These are phyloP conservation scores for Salix koriyanagi DNA, from an alignment of 345 rosid genomes.

Conservation along the genomic window DNA sequence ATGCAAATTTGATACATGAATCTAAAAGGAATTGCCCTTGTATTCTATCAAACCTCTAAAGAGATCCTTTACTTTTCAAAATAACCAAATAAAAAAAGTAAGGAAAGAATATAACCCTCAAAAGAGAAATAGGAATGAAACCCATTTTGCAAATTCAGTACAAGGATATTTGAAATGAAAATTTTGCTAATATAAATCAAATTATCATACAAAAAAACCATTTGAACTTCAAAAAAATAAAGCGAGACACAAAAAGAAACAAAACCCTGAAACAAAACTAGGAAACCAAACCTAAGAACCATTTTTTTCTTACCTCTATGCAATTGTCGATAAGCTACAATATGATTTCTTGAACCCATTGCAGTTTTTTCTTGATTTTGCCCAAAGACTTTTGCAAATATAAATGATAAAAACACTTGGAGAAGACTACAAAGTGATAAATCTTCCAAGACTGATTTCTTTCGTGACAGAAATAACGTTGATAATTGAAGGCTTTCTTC, in stretches of 20 bases:
- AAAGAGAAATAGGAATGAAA: not conserved
- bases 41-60: not conserved
- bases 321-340: constrained; percentile 31
- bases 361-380: constrained; percentile 20
- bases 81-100: too few relatives aligned
- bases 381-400: constrained; percentile 48
- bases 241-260: not conserved
- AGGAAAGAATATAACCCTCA: not conserved
- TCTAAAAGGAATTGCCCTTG: not conserved
- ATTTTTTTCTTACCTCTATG: constrained; percentile 26
- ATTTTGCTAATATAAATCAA: not conserved
- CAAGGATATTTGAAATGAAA: too few relatives aligned
- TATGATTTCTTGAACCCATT: constrained; percentile 46
- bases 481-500: too few relatives aligned
- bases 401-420: constrained; percentile 53
- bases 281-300: not conserved
- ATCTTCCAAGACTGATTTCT: too few relatives aligned
- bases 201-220: not conserved
- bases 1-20: not conserved
- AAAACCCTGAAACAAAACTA: not conserved
- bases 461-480: too few relatives aligned
- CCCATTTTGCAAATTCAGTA: not conserved
- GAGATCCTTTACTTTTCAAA: too few relatives aligned
- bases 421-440: constrained; percentile 37
- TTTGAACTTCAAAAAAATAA: not conserved